These are phyloP conservation scores for Scenedesmus sp. DNA, from an alignment of 163 green algal genomes.

Conservation along the genomic window DNA sequence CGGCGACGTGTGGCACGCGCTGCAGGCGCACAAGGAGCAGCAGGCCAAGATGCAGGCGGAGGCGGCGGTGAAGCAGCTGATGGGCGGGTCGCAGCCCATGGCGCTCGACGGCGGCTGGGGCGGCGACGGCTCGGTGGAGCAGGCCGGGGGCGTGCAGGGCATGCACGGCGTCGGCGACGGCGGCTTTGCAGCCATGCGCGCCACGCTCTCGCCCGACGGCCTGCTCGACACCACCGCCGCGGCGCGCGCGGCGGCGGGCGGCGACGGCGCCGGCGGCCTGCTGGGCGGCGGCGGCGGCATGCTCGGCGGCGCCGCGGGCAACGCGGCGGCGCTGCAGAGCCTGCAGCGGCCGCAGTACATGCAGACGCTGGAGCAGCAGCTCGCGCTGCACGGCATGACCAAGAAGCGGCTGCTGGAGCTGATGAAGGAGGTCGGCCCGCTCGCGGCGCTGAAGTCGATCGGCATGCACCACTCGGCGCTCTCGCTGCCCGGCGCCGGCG, in stretches of 20 bases:
- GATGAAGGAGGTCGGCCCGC: constrained; percentile 23
- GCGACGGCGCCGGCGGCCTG: neutral
- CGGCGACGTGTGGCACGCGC: too few species aligned
- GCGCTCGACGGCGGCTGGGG: too few species aligned
- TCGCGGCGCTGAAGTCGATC: constrained; percentile 21
- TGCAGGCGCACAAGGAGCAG: too few species aligned
- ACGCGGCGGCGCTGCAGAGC: neutral
- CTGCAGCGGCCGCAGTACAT: constrained; percentile 37
- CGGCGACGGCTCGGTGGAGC: too few species aligned
- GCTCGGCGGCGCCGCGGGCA: too few species aligned
- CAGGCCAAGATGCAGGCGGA: neutral
- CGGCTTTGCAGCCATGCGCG: too few species aligned
- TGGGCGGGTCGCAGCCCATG: too few species aligned
- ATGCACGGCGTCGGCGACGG: too few species aligned
- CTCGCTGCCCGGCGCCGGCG: neutral
- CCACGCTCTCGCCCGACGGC: too few species aligned
- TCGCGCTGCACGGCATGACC: constrained; percentile 30
- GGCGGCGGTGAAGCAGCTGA: too few species aligned
- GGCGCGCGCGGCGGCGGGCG: neutral
- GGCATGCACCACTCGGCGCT: constrained; percentile 21
- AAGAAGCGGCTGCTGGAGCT: constrained; percentile 37
- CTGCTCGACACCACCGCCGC: too few species aligned
- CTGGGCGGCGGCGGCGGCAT: neutral
- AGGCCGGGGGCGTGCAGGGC: too few species aligned
- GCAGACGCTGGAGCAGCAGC: constrained; percentile 18